A percentile compares a stretch with the other conserved stretches of the same genome.
These are phyloP conservation scores for Cucurbitaria berberidis DNA, from an alignment of 2,329 filamentous ascomycete genomes.

Conservation along the genomic window DNA sequence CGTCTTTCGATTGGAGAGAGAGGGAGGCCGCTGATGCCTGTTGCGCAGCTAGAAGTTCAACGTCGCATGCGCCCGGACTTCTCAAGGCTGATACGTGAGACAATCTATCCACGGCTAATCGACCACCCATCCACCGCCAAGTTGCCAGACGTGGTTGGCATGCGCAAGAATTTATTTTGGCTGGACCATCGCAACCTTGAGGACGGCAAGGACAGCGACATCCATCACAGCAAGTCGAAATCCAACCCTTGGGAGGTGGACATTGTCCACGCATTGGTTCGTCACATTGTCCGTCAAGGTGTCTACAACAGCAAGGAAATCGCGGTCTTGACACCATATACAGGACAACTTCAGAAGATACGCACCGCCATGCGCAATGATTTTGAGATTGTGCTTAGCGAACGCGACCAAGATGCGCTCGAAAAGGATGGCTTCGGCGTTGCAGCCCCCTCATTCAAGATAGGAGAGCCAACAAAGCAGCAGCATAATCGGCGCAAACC, in stretches of 20 bases:
- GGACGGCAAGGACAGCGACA: conserved; percentile 16
- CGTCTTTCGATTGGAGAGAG: conserved; percentile 53
- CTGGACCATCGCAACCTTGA: conserved; percentile 63
- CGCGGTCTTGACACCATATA: conserved; percentile 72
- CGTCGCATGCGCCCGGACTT: conserved; percentile 71
- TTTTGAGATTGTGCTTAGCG: conserved; percentile 68
- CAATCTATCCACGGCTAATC: conserved; percentile 62
- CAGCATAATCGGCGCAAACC: conserved; percentile 16
- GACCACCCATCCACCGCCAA: conserved; percentile 53
- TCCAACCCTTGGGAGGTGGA: conserved; percentile 67
- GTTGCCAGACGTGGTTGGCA: conserved; percentile 60
- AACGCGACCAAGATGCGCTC: conserved; percentile 66
- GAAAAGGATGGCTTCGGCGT: conserved; percentile 30
- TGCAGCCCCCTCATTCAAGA: conserved; percentile 1
- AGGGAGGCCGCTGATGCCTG: conserved; percentile 29
- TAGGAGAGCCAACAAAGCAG: not conserved
- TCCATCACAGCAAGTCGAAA: conserved; percentile 51
- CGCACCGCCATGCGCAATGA: conserved; percentile 52
- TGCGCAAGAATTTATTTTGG: conserved; percentile 65
- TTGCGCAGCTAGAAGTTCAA: conserved; percentile 60
- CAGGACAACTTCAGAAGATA: conserved; percentile 63
- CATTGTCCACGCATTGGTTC: conserved; percentile 68
- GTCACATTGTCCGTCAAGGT: conserved; percentile 70
- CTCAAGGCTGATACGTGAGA: conserved; percentile 62
- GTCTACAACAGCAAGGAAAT: conserved; percentile 66